Base-by-base conservation (phyloP, 1,139 yeast species). In the Meyerozyma smithsonii region DNA sequence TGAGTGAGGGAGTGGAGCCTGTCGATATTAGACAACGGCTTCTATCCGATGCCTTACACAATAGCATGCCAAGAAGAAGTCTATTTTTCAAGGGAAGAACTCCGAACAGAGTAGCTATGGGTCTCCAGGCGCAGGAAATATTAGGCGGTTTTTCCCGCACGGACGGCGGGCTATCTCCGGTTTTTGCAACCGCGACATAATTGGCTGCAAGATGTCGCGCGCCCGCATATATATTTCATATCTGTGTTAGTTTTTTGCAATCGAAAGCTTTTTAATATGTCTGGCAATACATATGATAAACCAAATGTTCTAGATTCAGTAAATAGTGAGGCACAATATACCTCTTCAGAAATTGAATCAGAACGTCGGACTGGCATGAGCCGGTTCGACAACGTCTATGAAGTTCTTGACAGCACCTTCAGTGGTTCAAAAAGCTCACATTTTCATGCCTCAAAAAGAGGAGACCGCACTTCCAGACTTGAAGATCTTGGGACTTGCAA, bases 1-100 rank as follows among this genome's bases (percentile, higher is more conserved):
- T 88, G 46, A 80, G 86, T 35, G 63, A 69, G 47, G 95, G 95
- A 0, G 64, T 78, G 4, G 51, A 64, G 0, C 64, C 73, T 0
- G 47, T 46, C 0, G 67, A 69, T 18, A 64, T 80, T 4, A 69
- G 65, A 46, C 49, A 52, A 11, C 62, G 49, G 32, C 54, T 81
- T 34, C 62, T 73, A 12, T 28, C 18, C 11, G 64, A 63, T 0
- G 42, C 59, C 43, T 62, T 75, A 2, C 52, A 66, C 7, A 54
- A 55, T 26, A 64, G 61, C 7, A 72, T 76, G n/a, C 61, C 72
- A 2, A 48, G 61, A 32, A 46, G 55, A 18, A 17, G 21, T 4
- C 36, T 66, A 21, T 45, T 64, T 26, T 48, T 64, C 16, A 56
- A 59, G 36, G 47, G 58, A 30, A 60, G 56, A 21, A 66, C 74